Conservation (phyloP, 495 filamentous ascomycete species). For the Penicillium lividum region DNA sequence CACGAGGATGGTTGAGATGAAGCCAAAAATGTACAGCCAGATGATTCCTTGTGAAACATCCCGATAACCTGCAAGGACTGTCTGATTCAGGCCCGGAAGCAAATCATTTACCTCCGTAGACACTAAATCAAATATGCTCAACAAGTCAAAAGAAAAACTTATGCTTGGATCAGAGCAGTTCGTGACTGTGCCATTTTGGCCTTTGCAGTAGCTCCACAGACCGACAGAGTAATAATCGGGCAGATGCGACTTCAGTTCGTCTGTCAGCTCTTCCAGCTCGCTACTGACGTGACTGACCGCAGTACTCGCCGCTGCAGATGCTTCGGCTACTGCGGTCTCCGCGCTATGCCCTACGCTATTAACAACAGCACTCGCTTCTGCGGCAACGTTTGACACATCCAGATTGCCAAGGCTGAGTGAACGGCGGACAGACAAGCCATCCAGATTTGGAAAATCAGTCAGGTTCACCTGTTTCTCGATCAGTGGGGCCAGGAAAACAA, state of each 20-base stretch:
- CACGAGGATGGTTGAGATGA: too few relatives aligned
- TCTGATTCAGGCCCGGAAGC: slow-evolving; percentile 1
- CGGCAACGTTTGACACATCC: too few relatives aligned
- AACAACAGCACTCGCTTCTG: too few relatives aligned
- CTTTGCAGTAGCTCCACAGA: slow-evolving; percentile 10
- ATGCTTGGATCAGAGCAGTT: slow-evolving; percentile 7
- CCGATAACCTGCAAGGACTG: slow-evolving; percentile 6
- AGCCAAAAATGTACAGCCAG: too few relatives aligned
- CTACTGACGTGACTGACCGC: too few relatives aligned
- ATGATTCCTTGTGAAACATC: too few relatives aligned
- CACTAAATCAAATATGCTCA: slow-evolving; percentile 1
- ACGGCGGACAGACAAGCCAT: background rate
- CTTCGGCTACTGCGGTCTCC: too few relatives aligned
- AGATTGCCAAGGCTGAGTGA: slow-evolving; percentile 2
- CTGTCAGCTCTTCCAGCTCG: too few relatives aligned
- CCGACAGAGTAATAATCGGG: slow-evolving; percentile 5
- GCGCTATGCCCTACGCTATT: too few relatives aligned
- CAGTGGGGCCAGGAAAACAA: background rate
- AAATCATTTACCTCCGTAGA: background rate
- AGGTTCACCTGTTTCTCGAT: slow-evolving; percentile 6
- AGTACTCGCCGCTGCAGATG: too few relatives aligned
- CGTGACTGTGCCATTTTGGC: background rate
- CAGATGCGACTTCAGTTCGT: slow-evolving; percentile 5
- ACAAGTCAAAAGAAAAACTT: slow-evolving; percentile 9
- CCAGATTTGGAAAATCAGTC: slow-evolving; percentile 1